Base-by-base conservation (phyloP, 257 asterid species). In the Solanum raphanifolium region DNA sequence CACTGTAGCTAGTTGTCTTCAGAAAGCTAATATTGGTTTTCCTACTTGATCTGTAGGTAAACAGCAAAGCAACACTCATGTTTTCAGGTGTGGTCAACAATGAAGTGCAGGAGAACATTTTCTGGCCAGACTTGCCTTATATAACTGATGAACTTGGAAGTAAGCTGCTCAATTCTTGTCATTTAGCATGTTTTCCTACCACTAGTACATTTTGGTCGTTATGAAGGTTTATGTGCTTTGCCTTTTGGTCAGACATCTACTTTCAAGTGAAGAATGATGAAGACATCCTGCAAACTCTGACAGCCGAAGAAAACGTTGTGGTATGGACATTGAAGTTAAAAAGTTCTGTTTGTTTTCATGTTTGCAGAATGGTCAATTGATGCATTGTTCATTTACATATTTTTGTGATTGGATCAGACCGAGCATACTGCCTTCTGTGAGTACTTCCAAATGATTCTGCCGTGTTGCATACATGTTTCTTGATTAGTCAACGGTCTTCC, bases 41-140 rank as follows among this genome's bases (percentile, higher is more conserved):
- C n/a, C 35, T 31, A 11, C 79, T 86, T 88, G 86, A 81, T 90
- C 88, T 88, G 36, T 89, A 97, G 99, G 98, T 96, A 91, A 96
- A 97, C 89, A 92, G 98, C 94, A 97, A 94, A 90, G 96, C 97
- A 43, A 95, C 98, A 18, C 91, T 97, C 87, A 95, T 97, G 98
- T 96, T 97, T 91, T 91, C 99, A 39, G 97, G 98, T 78, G 86
- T 93, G 86, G 90, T 94, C 71, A 97, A 88, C 91, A 94, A 95
- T 16, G 95, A 95, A 88, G 92, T 94, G 68, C 98, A 95, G 43
- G 98, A 97, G 93, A 96, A 94, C 91, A 93, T 97, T 90, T 97
- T 97, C 94, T 97, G 99, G 98, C 99, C 98, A 29, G 98, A 97
- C 91, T 91, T 97, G 86, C 98, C 99, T 88, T 97, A 96, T 86